Conservation (phyloP, 1,284 basidiomycete species). For the Cystobasidiaceae sp. region DNA sequence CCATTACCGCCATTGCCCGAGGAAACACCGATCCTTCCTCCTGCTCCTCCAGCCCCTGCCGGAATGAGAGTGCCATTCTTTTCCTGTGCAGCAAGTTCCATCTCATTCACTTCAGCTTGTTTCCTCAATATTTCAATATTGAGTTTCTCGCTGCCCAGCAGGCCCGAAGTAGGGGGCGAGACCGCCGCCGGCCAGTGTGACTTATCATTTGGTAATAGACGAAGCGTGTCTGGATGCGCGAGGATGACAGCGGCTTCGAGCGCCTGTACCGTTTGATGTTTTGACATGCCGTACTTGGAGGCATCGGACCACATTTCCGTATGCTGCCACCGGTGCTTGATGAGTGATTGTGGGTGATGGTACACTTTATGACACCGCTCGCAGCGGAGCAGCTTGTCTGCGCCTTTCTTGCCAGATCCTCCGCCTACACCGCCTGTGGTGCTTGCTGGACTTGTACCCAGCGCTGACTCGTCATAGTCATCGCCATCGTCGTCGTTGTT, state of each 20-base stretch:
- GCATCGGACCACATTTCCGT: conserved; percentile 83
- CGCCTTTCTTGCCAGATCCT: not conserved
- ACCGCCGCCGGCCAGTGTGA: conserved; percentile 63
- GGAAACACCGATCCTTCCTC: not conserved
- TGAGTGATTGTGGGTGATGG: conserved; percentile 25
- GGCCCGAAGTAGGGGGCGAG: conserved; percentile 50
- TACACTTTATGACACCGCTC: conserved; percentile 31
- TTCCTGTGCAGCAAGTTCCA: conserved; percentile 1
- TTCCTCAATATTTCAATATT: conserved; percentile 43
- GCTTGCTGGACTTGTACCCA: no score
- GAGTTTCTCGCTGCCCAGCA: conserved; percentile 48
- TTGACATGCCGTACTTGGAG: conserved; percentile 85
- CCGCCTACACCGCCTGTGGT: not conserved
- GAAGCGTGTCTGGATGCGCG: conserved; percentile 56
- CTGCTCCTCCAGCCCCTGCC: no score
- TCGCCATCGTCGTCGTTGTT: no score
- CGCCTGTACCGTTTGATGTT: conserved; percentile 96
- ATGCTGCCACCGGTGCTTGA: conserved; percentile 30
- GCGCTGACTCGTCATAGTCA: no score
- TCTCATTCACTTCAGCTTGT: conserved; percentile 18
- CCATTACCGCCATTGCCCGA: not conserved
- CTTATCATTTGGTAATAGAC: conserved; percentile 85
- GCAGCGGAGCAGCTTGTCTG: conserved; percentile 23
- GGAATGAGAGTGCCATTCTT: conserved; percentile 4
- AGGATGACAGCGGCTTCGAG: conserved; percentile 96